These are phyloP conservation scores for Solanum bukasovii DNA, from an alignment of 257 asterid genomes.

Conservation along the genomic window DNA sequence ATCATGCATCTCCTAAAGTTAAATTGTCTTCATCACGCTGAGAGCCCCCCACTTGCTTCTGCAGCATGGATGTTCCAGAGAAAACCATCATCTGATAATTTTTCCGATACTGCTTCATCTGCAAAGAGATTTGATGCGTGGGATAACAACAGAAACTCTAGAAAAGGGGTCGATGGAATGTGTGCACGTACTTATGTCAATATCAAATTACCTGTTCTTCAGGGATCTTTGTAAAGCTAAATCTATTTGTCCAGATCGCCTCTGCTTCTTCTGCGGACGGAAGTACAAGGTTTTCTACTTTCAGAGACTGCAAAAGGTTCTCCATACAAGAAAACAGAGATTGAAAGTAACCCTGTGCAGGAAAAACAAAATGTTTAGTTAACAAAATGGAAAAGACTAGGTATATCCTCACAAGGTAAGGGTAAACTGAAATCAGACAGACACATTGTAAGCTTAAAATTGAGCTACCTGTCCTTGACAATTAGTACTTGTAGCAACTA, in stretches of 20 bases:
- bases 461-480: constrained; percentile 57
- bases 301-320: constrained; percentile 21
- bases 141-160: not conserved
- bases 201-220: constrained; percentile 24
- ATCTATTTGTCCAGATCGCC: constrained; percentile 33
- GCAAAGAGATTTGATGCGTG: constrained; percentile 7
- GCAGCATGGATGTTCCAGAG: constrained; percentile 57
- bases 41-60: constrained; percentile 30
- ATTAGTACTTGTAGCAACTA: constrained; percentile 60
- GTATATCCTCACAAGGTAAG: not conserved
- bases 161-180: not conserved
- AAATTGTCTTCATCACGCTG: not conserved
- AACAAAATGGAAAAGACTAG: not conserved
- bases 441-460: not conserved
- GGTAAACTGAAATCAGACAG: not conserved
- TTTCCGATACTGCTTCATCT: constrained; percentile 45
- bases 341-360: constrained; percentile 69
- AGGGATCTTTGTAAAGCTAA: constrained; percentile 26
- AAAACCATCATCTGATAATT: constrained; percentile 59
- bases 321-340: constrained; percentile 38
- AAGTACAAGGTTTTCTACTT: constrained; percentile 36
- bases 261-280: constrained; percentile 62
- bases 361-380: not conserved
- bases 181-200: not conserved
- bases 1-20: not conserved